phyloP scores from a whole-genome alignment of 495 filamentous ascomycete species.

The Penicillium steckii region DNA sequence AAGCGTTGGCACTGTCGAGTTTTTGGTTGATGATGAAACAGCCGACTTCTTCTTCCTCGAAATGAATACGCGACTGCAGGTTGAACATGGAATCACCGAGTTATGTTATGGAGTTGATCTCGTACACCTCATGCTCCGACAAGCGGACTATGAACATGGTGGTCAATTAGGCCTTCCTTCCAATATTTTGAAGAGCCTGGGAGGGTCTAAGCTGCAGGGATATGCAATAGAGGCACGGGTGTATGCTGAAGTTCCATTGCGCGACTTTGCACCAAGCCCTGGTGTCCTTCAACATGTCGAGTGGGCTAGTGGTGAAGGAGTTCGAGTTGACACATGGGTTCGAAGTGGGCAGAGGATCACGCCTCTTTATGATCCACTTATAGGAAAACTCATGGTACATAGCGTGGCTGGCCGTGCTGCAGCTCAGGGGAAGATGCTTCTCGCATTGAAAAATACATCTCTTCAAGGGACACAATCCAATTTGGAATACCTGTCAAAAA shows the following conservation, averaged over 20 bases:
- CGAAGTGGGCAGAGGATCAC: slow-evolving; percentile 52
- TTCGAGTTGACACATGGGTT: slow-evolving; percentile 63
- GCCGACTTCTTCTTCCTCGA: slow-evolving; percentile 65
- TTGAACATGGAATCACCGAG: slow-evolving; percentile 67
- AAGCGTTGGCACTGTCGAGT: slow-evolving; percentile 63
- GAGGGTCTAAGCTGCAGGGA: slow-evolving; percentile 35
- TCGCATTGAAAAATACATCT: slow-evolving; percentile 36
- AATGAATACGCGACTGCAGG: slow-evolving; percentile 67
- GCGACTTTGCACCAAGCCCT: slow-evolving; percentile 56
- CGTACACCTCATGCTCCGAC: slow-evolving; percentile 54
- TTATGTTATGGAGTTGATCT: slow-evolving; percentile 58
- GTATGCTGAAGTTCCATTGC: slow-evolving; percentile 60
- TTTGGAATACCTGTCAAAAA: slow-evolving; percentile 47
- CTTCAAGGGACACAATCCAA: slow-evolving; percentile 60
- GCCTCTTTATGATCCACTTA: slow-evolving; percentile 54
- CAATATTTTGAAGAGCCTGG: slow-evolving; percentile 30
- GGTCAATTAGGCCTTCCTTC: slow-evolving; percentile 37
- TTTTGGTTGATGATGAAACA: slow-evolving; percentile 58
- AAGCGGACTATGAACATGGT: slow-evolving; percentile 44
- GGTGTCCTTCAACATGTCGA: slow-evolving; percentile 56
- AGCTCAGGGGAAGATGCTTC: slow-evolving; percentile 44
- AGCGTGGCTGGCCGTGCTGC: slow-evolving; percentile 35
- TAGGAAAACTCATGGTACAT: slow-evolving; percentile 62
- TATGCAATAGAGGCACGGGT: slow-evolving; percentile 59
- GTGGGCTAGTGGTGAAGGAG: slow-evolving; percentile 42